Evolutionary conservation across 805 yeast genomes (phyloP).

Genomic region (Candida fluviatilis): DNA sequence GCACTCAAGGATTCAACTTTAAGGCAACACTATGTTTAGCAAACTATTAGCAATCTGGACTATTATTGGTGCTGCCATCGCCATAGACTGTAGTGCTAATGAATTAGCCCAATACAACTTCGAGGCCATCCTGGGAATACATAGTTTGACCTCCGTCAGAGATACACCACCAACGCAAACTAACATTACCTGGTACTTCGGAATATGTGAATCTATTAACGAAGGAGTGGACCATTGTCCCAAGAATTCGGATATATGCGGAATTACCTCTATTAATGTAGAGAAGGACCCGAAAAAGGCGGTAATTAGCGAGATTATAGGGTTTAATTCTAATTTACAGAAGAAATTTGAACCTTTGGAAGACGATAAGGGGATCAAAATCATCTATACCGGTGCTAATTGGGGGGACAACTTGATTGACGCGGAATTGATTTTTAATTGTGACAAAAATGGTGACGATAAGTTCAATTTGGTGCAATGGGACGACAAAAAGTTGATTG

Average conservation of each 20-base stretch:
- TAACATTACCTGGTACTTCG: slow-evolving; percentile 61
- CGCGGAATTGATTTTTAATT: slow-evolving; percentile 45
- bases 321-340: slow-evolving; percentile 44
- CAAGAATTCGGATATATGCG: slow-evolving; percentile 72
- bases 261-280: slow-evolving; percentile 52
- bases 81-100: slow-evolving; percentile 30
- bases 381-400: slow-evolving; percentile 46
- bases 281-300: slow-evolving; percentile 41
- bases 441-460: slow-evolving; percentile 31
- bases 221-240: slow-evolving; percentile 53
- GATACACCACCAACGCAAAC: slow-evolving; percentile 81
- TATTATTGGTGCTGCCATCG: slow-evolving; percentile 1
- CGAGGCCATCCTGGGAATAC: slow-evolving; percentile 46
- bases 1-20: too few relatives aligned
- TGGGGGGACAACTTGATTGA: slow-evolving; percentile 67
- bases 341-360: slow-evolving; percentile 23
- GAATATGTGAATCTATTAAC: slow-evolving; percentile 58
- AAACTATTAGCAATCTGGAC: neutral
- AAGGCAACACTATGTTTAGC: neutral
- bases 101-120: slow-evolving; percentile 41
- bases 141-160: slow-evolving; percentile 31
- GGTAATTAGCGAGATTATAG: slow-evolving; percentile 57
- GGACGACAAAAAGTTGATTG: slow-evolving; percentile 30
- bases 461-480: slow-evolving; percentile 29
- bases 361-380: slow-evolving; percentile 26